These are phyloP conservation scores for Monilinia polystroma DNA, from an alignment of 2,329 filamentous ascomycete genomes.

Conservation along the genomic window DNA sequence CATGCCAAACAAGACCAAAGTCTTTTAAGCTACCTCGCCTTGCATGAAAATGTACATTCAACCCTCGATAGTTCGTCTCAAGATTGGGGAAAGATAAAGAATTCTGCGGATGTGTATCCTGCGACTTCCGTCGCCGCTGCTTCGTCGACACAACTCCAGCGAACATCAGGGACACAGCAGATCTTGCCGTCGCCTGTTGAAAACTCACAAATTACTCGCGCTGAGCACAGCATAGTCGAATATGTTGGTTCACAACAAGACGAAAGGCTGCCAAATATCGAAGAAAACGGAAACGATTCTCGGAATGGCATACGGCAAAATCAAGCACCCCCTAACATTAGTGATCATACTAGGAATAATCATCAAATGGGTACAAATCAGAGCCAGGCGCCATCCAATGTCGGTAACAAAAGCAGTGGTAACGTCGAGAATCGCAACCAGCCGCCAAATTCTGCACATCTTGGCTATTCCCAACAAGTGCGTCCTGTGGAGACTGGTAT, in stretches of 20 bases:
- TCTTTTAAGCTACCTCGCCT: background rate
- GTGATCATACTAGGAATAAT: background rate
- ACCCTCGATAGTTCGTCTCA: background rate
- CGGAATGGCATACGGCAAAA: background rate
- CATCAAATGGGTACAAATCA: background rate
- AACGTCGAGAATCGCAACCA: background rate
- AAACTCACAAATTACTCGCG: background rate
- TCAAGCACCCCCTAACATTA: background rate
- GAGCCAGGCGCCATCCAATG: background rate
- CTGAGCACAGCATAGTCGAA: background rate
- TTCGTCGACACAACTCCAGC: background rate
- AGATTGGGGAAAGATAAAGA: background rate
- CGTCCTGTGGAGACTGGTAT: background rate
- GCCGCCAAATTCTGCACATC: background rate
- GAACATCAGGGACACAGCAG: background rate
- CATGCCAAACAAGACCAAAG: background rate
- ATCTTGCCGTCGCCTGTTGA: background rate
- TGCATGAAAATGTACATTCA: background rate
- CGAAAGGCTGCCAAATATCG: background rate
- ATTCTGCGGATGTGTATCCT: background rate
- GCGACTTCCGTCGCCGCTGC: background rate
- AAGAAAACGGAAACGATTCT: background rate
- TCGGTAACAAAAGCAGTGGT: background rate
- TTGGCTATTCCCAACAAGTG: background rate
- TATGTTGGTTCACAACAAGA: background rate